Evolutionary conservation across 2,329 filamentous ascomycete genomes (phyloP).

Genomic region (Remersonia thermophila): DNA sequence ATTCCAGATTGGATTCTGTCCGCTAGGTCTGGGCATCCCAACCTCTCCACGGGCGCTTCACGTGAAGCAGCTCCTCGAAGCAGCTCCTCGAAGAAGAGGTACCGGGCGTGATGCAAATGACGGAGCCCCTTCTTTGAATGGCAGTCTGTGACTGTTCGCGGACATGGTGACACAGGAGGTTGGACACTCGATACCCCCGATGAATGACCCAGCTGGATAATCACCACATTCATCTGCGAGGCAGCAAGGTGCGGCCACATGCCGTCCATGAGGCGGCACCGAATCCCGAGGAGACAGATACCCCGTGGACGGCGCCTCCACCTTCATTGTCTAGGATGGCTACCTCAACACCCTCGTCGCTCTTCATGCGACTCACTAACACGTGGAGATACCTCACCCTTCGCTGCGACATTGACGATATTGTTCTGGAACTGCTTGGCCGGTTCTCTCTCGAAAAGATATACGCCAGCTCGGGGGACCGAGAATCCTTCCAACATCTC

Average conservation of each 20-base stretch:
- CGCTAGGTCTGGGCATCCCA: too few relatives aligned
- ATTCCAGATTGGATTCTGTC: too few relatives aligned
- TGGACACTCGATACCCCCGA: too few relatives aligned
- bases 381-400: constrained; percentile 26
- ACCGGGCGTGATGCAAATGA: too few relatives aligned
- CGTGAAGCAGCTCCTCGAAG: too few relatives aligned
- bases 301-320: background rate
- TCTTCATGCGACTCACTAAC: constrained; percentile 25
- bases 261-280: constrained; percentile 1
- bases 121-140: too few relatives aligned
- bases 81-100: too few relatives aligned
- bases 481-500: constrained; percentile 24
- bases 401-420: constrained; percentile 29
- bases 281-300: background rate
- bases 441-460: constrained; percentile 31
- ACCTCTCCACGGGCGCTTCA: too few relatives aligned
- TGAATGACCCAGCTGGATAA: too few relatives aligned
- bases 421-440: constrained; percentile 29
- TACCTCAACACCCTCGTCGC: constrained; percentile 22
- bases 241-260: background rate
- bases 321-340: constrained; percentile 15
- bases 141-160: too few relatives aligned
- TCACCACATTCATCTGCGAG: too few relatives aligned
- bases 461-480: constrained; percentile 23
- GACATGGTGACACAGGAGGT: too few relatives aligned